Evolutionary conservation across 2,329 filamentous ascomycete genomes (phyloP).

Genomic region (Grosmannia serpens): DNA sequence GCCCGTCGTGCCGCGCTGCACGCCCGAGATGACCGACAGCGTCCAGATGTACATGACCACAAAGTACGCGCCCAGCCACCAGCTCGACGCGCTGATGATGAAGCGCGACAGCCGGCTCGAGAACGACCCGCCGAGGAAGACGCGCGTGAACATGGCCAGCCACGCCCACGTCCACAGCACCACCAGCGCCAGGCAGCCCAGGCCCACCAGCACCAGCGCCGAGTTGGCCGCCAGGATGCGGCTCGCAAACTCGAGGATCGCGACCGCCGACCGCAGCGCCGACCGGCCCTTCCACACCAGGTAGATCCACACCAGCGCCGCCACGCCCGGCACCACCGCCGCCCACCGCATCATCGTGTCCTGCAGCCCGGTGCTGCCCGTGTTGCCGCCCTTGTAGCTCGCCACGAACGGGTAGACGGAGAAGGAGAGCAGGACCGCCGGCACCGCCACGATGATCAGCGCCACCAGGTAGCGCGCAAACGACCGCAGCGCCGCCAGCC

Average conservation of each 20-base stretch:
- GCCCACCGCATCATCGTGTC: slow-evolving; percentile 83
- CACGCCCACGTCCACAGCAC: slow-evolving; percentile 91
- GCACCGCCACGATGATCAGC: slow-evolving; percentile 71
- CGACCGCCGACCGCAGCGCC: slow-evolving; percentile 70
- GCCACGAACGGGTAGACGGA: slow-evolving; percentile 84
- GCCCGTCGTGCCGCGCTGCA: slow-evolving; percentile 84
- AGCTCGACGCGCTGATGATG: slow-evolving; percentile 76
- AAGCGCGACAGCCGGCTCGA: slow-evolving; percentile 52
- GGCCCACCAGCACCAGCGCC: slow-evolving; percentile 71
- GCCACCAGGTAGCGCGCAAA: slow-evolving; percentile 80
- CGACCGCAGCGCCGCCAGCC: slow-evolving; percentile 78
- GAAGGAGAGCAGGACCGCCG: slow-evolving; percentile 77
- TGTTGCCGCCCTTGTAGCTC: slow-evolving; percentile 68
- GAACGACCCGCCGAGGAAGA: slow-evolving; percentile 88
- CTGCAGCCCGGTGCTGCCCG: slow-evolving; percentile 65
- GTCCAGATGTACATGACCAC: slow-evolving; percentile 95
- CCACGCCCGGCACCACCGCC: slow-evolving; percentile 61
- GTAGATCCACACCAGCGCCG: slow-evolving; percentile 71
- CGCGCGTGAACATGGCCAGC: slow-evolving; percentile 90
- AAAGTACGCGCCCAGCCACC: slow-evolving; percentile 92
- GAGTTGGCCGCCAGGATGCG: slow-evolving; percentile 78
- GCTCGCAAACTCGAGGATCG: slow-evolving; percentile 85
- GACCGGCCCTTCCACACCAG: slow-evolving; percentile 70
- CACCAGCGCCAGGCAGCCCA: slow-evolving; percentile 61
- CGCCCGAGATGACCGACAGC: slow-evolving; percentile 70